Evolutionary conservation across 2,329 filamentous ascomycete species (phyloP), one percentile per base, ranked within the genome.

Genomic region (Colletotrichum eleusines): DNA sequence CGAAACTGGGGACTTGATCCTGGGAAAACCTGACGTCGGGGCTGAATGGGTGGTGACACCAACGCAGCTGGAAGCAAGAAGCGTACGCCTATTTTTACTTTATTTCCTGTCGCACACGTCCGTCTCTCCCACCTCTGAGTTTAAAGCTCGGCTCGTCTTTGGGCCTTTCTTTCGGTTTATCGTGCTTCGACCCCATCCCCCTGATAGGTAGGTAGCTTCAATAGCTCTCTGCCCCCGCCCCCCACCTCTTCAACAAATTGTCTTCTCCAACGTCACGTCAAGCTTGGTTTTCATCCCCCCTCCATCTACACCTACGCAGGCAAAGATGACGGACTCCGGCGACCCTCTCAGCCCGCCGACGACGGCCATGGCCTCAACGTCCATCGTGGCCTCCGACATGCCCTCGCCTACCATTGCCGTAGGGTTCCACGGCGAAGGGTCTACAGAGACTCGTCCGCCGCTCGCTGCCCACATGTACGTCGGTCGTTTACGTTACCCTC

Each of bases 401-500:
- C 40, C 72, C 3, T 74, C 72, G 35, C 72, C 72, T 16, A 58
- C 62, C 23, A 74, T 74, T 20, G 63, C 72, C 20, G 63, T 73
- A 51, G 72, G 70, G 5, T 35, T 73, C 42, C 72, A 73, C 38
- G 69, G 59, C 28, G 72, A 71, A 26, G 64, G 60, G 8, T 26
- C 44, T 38, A 46, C 61, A 23, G 71, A 70, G 48, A 69, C 69
- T 58, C 81, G 79, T 66, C 80, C 80, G 46, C 73, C 76, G 26
- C 76, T 81, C 73, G 75, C 76, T 72, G 76, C 81, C 75, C 81
- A 82, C 73, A 74, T 82, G 86, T 87, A 81, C 81, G 85, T 80
- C 65, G 42, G 40, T 64, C 60, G 26, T 62, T 60, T 51, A 60
- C 11, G 31, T 48, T 59, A 62, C 58, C 59, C 11, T 42, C 46